Base-by-base conservation (phyloP, 169 alveolate genomes). In the Perkinsus chesapeaki region DNA sequence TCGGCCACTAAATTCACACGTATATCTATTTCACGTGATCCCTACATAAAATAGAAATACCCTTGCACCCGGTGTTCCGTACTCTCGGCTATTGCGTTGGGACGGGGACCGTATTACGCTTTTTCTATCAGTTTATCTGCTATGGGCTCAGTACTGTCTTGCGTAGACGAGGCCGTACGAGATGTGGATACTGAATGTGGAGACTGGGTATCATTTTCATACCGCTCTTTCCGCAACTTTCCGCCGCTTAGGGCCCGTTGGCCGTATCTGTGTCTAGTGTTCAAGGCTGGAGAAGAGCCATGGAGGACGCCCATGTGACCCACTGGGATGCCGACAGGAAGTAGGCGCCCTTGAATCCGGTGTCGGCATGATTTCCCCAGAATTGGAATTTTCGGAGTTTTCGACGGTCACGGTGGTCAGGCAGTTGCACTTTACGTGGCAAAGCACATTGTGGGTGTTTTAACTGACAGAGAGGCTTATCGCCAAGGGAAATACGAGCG, bases 401-500 rank as follows among this genome's bases (percentile, higher is more conserved):
- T 96, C 94, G 98, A 97, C 93, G 98, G 98, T 16, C 98, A 97
- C 91, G 98, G 98, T 73, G 98, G 98, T 39, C 94, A 94, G 23
- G 97, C 96, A 95, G 98, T 96, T 12, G 96, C 98, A 10, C 12
- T 91, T 34, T 96, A 95, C 73, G 97, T 95, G 0, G 92, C 93
- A 73, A 94, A 93, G 39, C 94, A 95, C 73, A 95, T 96, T 72
- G 93, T 94, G 27, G 82, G 91, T 39, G 39, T 27, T 91, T 93
- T 60, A 34, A 60, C 82, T 23, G 82, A 60, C 27, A 27, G 82
- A 16, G 82, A 60, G 27, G 82, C 82, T 39, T 95, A 91, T 60
- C 91, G 93, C 91, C 92, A 93, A 92, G 94, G 95, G 91, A 91
- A 92, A 39, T 94, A 92, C 90, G 93, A 93, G 94, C 93, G 94